Evolutionary conservation across 305 asterid species (phyloP), one percentile per base, ranked within the genome.

Genomic region (Fraxinus xanthoxyloides): DNA sequence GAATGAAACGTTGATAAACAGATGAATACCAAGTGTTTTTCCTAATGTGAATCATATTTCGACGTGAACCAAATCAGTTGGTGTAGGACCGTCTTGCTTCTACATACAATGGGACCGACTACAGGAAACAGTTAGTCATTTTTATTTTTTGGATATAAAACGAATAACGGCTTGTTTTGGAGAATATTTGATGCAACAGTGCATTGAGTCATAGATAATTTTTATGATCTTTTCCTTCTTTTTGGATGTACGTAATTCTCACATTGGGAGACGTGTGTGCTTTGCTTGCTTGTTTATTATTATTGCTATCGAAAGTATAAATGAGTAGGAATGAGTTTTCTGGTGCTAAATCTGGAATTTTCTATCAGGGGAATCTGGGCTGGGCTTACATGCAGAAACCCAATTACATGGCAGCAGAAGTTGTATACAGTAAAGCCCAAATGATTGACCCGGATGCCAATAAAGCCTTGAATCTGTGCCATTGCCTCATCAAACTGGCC

Each of bases 371-470:
- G 4, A 94, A 94, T 80, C 81, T 96, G 40, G 99, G 93, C 0
- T 96, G 98, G 98, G 97, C 97, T 0, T 96, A 93, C 51, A 96
- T 91, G 94, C 97, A 90, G 79, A 93, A 94, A 75, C 81, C 91
- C 5, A 93, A 93, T 54, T 94, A 84, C 81, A 82, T 92, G 72
- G 91, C 94, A 32, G 99, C 99, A 0, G 99, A 94, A 83, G 95
- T 88, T 7, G 91, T 91, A 1, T 96, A 94, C 56, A 86, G 93
- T 0, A 96, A 93, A 83, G 98, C 99, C 61, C 97, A 93, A 79
- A 91, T 92, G 95, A 93, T 96, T 26, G 95, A 94, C 3, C 89
- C 97, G 0, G 98, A 96, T 34, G 89, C 92, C 26, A 94, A 93
- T 86, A 96, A 96, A 89, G 97, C 97, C 75, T 80, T 93, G 81